Percentiles rank a stretch among this genome's conserved stretches.
phyloP scores from a whole-genome alignment of 2,329 filamentous ascomycete genomes.

The Stagonosporopsis rhizophila region DNA sequence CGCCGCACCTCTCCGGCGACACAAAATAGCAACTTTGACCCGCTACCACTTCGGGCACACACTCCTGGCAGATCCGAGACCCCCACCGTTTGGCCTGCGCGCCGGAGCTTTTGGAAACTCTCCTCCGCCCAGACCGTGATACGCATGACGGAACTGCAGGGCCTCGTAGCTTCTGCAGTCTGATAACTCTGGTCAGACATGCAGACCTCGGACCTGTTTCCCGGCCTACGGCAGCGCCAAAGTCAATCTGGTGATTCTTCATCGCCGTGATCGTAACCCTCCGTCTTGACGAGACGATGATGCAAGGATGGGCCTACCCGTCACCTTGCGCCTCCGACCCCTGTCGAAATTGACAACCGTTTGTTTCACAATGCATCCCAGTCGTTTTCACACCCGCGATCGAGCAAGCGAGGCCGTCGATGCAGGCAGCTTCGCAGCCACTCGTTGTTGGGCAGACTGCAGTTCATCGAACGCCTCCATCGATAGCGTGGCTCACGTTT shows the following conservation, averaged over 20 bases:
- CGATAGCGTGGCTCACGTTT: conserved; percentile 5
- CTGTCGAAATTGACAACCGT: conserved; percentile 27
- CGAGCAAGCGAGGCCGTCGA: conserved; percentile 15
- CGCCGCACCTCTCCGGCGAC: conserved; percentile 4
- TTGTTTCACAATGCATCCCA: conserved; percentile 36
- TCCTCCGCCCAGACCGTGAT: neutral
- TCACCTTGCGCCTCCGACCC: conserved; percentile 24
- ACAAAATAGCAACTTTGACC: conserved; percentile 7
- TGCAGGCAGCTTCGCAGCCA: conserved; percentile 9
- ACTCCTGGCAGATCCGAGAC: conserved; percentile 34
- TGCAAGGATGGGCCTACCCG: conserved; percentile 27
- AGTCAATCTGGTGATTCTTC: conserved; percentile 5
- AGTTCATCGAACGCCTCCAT: conserved; percentile 16
- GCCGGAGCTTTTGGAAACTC: conserved; percentile 26
- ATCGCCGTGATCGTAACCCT: conserved; percentile 5
- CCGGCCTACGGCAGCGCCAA: neutral
- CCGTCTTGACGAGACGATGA: conserved; percentile 20
- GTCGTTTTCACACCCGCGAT: conserved; percentile 20
- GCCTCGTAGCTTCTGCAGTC: neutral
- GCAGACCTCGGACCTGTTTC: neutral
- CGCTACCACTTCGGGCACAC: conserved; percentile 1
- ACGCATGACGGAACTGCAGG: neutral
- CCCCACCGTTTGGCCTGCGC: conserved; percentile 40
- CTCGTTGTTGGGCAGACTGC: conserved; percentile 14
- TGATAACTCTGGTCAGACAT: neutral